These are phyloP conservation scores for Powellomyces hirtus DNA, from an alignment of 192 early-diverging fungal genomes.

Conservation along the genomic window DNA sequence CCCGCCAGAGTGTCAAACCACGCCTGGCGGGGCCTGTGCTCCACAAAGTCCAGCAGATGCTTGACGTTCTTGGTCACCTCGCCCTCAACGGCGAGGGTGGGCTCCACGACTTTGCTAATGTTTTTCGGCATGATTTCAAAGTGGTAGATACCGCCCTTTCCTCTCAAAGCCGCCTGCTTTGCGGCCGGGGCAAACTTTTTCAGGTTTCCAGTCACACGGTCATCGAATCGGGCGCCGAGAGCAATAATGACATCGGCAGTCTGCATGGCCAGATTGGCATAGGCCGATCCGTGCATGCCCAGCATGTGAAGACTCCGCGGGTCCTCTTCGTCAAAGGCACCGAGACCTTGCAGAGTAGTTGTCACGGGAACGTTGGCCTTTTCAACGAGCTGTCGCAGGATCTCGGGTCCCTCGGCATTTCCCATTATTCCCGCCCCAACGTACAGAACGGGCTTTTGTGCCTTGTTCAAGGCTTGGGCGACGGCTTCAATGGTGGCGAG, in stretches of 20 bases:
- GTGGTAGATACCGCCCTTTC: constrained; percentile 94
- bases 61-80: constrained; percentile 88
- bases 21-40: constrained; percentile 63
- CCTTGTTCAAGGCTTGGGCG: constrained; percentile 81
- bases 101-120: constrained; percentile 97
- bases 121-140: constrained; percentile 99
- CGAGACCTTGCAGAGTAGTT: constrained; percentile 91
- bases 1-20: constrained; percentile 81
- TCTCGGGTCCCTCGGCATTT: constrained; percentile 75
- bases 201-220: constrained; percentile 93
- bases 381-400: constrained; percentile 80
- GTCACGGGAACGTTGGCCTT: constrained; percentile 94
- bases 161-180: constrained; percentile 77
- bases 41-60: constrained; percentile 74
- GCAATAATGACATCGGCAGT: constrained; percentile 92
- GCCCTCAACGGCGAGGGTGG: constrained; percentile 88
- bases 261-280: constrained; percentile 98
- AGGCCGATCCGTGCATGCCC: constrained; percentile 97
- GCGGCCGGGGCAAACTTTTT: constrained; percentile 92
- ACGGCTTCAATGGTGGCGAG: constrained; percentile 64
- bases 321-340: constrained; percentile 91
- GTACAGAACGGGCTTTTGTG: constrained; percentile 91
- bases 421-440: constrained; percentile 90
- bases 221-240: constrained; percentile 96
- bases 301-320: constrained; percentile 93